Evolutionary conservation across 148 eudicot genomes (phyloP), one percentile per base, ranked within the genome.

Genomic region (Rhododendron henanense): DNA sequence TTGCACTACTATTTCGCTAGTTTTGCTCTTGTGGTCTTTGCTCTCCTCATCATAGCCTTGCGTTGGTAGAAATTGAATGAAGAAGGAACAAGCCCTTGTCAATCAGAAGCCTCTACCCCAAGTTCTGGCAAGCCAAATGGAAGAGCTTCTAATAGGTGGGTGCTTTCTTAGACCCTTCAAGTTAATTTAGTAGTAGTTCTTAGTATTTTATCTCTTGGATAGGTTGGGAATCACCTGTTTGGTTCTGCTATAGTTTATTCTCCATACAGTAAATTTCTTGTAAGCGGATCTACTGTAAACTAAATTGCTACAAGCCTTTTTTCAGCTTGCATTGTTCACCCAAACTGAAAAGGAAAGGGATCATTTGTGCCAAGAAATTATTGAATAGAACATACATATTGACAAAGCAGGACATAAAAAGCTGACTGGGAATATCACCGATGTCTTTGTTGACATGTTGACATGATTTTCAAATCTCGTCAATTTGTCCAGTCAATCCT

Each of bases 41-140:
- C 76, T 83, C 88, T 76, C 61, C 90, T 91, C 76, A 92, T 85
- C 37, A 37, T 88, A 87, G 83, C 81, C 81, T 91, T 92, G 55
- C 69, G 28, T 86, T 86, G 73, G 44, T 74, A 86, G 87, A 86
- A 86, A 81, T 74, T 86, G 81, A 71, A 86, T 81, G 87, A 55
- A 81, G 84, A 71, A 51, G 81, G 55, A 55, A 82, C 35, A 53
- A 55, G 35, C 45, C 50, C 73, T 86, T 2, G 55, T 80, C 79
- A 86, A 48, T 48, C 85, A 55, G 87, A 86, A 81, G 74, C 81
- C 59, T 81, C 87, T 28, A 25, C 87, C 25, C 11, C 84, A 37
- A 73, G 41, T 47, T 80, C 87, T 48, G 81, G 41, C 57, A 41
- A 86, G 82, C 85, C 45, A 81, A 86, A 86, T 75, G 85, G 85